A percentile compares a stretch with the other conserved stretches of the same genome.
Conservation (phyloP, 176 grass and related monocot species). For the Cenchrus americanus region DNA sequence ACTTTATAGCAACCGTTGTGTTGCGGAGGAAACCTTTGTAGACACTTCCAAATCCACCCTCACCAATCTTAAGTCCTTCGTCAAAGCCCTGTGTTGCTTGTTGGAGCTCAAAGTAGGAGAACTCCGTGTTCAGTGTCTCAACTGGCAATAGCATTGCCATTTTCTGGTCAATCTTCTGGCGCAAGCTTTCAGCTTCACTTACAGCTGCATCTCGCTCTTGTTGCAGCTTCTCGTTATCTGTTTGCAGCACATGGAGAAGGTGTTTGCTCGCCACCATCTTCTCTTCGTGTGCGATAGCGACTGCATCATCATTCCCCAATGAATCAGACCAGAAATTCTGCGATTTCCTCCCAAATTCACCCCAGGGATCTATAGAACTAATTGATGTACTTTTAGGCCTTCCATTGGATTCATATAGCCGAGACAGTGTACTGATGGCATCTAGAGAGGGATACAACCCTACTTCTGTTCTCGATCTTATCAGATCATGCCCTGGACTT, state of each 20-base stretch:
- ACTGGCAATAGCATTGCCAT: background rate
- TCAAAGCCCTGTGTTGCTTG: slow-evolving; percentile 55
- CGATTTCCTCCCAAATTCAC: slow-evolving; percentile 29
- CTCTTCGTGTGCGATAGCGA: slow-evolving; percentile 41
- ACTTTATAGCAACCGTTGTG: slow-evolving; percentile 63
- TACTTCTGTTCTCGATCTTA: slow-evolving; percentile 42
- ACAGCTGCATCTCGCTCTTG: slow-evolving; percentile 48
- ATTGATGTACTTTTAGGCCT: background rate
- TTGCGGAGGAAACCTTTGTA: slow-evolving; percentile 57
- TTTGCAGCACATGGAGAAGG: slow-evolving; percentile 38
- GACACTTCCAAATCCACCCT: slow-evolving; percentile 61
- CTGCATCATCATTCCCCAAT: slow-evolving; percentile 43
- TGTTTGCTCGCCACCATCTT: slow-evolving; percentile 31
- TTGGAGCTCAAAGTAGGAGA: slow-evolving; percentile 52
- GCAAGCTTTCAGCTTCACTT: slow-evolving; percentile 42
- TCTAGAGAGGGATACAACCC: slow-evolving; percentile 13
- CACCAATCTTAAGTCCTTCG: slow-evolving; percentile 53
- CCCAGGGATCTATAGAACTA: slow-evolving; percentile 45
- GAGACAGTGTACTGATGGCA: slow-evolving; percentile 10
- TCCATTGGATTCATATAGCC: slow-evolving; percentile 13
- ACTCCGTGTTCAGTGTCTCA: slow-evolving; percentile 49
- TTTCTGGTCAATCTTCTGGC: slow-evolving; percentile 27
- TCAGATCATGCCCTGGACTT: slow-evolving; percentile 33
- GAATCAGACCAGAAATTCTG: slow-evolving; percentile 22
- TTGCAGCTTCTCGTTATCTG: slow-evolving; percentile 46